Base-by-base conservation (phyloP, 345 rosid species). In the Crucihimalaya himalaica region DNA sequence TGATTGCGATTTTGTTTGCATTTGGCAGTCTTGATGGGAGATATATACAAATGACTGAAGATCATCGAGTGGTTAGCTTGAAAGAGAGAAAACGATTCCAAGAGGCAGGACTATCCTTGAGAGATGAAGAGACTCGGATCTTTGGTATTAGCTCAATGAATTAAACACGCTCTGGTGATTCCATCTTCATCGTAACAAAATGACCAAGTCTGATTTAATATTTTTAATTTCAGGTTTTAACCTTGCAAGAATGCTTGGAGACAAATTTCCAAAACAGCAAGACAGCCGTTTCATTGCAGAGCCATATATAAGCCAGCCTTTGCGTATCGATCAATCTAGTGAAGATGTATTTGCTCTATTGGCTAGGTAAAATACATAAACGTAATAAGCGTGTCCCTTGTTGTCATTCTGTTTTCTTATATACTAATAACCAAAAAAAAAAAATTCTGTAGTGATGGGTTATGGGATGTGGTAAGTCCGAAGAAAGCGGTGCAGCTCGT, bases 201-300 rank as follows among this genome's bases (percentile, higher is more conserved):
- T 31, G 8, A 37, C 35, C 14, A 47, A 63, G 65, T 28, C 40
- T 16, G 42, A 32, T 8, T n/a, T 68, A 57, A 54, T 70, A 12
- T 20, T 21, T 19, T 54, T 61, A n/a, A n/a, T 8, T 52, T 32
- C 82, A 96, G 99, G 99, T 46, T 70, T 96, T 83, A 92, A 89
- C 80, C 97, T 96, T 63, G 89, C 96, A 48, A 86, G 97, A 68
- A 88, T 92, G 97, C 98, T 96, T 61, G 99, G 99, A 69, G 99
- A 90, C 83, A 96, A 96, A 64, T 96, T 87, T 81, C 78, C 88
- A 72, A 96, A 96, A 81, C 87, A 88, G 82, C 93, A 92, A 83
- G 99, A 96, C 54, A 68, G 78, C 9, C 87, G 98, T 31, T 92
- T 92, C 77, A 87, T 90, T 65, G 83, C 96, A 11, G 96, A 89